phyloP scores from a whole-genome alignment of 805 yeast genomes.

The Ogataea paraovalis region DNA sequence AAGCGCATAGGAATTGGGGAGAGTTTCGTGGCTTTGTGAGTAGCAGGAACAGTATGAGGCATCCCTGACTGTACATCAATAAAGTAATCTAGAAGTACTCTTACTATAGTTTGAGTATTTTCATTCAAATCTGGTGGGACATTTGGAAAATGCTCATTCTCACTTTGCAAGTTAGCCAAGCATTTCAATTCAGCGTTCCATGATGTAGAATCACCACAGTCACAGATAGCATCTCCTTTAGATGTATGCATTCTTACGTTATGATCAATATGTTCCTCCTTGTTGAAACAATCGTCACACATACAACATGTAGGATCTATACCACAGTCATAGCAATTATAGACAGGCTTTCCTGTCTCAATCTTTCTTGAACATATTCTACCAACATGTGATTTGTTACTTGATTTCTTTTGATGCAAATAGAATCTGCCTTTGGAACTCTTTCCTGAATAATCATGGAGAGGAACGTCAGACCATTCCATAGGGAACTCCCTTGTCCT shows the following conservation, averaged over 20 bases:
- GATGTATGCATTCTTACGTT: conserved; percentile 53
- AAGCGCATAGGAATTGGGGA: conserved; percentile 6
- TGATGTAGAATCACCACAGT: conserved; percentile 69
- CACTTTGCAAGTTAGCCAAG: conserved; percentile 21
- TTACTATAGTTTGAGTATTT: conserved; percentile 26
- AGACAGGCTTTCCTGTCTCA: conserved; percentile 59
- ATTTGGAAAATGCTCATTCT: conserved; percentile 7
- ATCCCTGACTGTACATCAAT: conserved; percentile 37
- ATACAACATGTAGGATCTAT: conserved; percentile 75
- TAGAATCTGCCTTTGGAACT: conserved; percentile 20
- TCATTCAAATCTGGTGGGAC: conserved; percentile 18
- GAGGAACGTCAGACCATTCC: conserved; percentile 21
- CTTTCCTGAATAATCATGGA: conserved; percentile 9
- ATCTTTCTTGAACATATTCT: conserved; percentile 68
- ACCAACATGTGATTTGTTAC: conserved; percentile 43
- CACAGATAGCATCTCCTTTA: conserved; percentile 58
- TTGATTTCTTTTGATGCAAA: conserved; percentile 12
- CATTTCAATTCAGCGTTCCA: conserved; percentile 55
- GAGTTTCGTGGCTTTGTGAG: conserved; percentile 3
- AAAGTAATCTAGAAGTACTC: conserved; percentile 36
- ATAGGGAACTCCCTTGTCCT: conserved; percentile 19
- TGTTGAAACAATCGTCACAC: conserved; percentile 69
- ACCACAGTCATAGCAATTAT: conserved; percentile 73
- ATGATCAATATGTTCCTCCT: conserved; percentile 64
- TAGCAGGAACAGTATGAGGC: conserved; percentile 22